These are phyloP conservation scores for Penicillium steckii DNA, from an alignment of 495 filamentous ascomycete species.

Conservation along the genomic window DNA sequence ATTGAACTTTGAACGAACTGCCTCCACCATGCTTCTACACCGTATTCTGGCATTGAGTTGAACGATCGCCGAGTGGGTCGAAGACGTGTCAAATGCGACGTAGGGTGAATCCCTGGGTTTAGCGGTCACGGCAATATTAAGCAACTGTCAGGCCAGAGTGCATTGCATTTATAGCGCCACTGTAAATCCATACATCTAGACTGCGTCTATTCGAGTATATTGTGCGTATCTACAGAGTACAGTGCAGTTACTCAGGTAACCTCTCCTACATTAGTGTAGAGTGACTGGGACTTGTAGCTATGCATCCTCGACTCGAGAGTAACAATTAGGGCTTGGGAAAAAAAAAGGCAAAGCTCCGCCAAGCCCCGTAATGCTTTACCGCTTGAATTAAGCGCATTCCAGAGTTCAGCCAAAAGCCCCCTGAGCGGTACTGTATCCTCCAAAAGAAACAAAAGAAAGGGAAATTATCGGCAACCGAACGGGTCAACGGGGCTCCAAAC, in stretches of 20 bases:
- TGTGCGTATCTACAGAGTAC: neutral
- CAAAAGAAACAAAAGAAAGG: conserved; percentile 6
- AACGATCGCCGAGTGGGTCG: conserved; percentile 21
- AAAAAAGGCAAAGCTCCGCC: conserved; percentile 10
- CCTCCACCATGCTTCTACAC: conserved; percentile 2
- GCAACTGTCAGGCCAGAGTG: conserved; percentile 4
- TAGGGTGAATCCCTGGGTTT: conserved; percentile 1
- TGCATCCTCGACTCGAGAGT: too few relatives aligned
- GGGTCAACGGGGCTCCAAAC: neutral
- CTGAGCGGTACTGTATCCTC: conserved; percentile 6
- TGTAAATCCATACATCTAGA: too few relatives aligned
- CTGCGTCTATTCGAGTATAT: too few relatives aligned
- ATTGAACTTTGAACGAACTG: neutral
- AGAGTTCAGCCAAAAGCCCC: conserved; percentile 20
- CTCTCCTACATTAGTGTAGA: too few relatives aligned
- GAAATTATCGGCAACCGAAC: conserved; percentile 6
- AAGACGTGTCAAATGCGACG: conserved; percentile 24
- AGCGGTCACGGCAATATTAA: conserved; percentile 3
- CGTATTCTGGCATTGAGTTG: conserved; percentile 6
- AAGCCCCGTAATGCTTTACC: conserved; percentile 27
- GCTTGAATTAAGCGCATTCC: conserved; percentile 26
- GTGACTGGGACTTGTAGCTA: too few relatives aligned
- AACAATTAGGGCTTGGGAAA: neutral
- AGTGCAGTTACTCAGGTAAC: too few relatives aligned
- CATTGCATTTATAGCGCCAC: neutral